Conservation (phyloP, 2,329 filamentous ascomycete genomes). For the Colletotrichum ledebouriae region DNA sequence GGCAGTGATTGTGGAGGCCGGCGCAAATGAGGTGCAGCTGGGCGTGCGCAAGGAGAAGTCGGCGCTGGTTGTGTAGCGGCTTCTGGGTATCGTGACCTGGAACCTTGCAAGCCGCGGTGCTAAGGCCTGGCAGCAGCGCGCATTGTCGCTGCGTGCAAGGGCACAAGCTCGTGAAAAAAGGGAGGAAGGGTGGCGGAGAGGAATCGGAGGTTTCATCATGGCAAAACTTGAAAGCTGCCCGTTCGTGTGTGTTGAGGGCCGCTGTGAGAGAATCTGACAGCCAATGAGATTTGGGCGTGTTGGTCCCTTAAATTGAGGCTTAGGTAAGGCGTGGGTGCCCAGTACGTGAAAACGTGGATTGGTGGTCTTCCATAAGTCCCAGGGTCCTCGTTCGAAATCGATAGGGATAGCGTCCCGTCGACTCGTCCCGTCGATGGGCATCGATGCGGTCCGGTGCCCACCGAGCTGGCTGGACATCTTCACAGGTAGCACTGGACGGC, state of each 20-base stretch:
- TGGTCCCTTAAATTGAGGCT: slow-evolving; percentile 18
- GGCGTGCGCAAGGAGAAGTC: slow-evolving; percentile 5
- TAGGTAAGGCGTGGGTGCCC: slow-evolving; percentile 25
- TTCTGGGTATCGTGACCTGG: slow-evolving; percentile 30
- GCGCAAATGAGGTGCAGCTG: slow-evolving; percentile 15
- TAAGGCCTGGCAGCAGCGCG: slow-evolving; percentile 25
- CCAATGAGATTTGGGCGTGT: slow-evolving; percentile 34
- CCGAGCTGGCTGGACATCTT: background rate
- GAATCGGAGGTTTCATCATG: slow-evolving; percentile 38
- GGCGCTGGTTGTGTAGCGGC: slow-evolving; percentile 27
- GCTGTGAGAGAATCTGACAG: slow-evolving; percentile 30
- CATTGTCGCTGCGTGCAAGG: slow-evolving; percentile 37
- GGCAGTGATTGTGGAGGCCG: slow-evolving; percentile 19
- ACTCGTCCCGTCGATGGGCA: background rate
- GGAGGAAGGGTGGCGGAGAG: slow-evolving; percentile 26
- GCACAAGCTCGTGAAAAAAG: slow-evolving; percentile 32
- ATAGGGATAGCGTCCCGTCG: background rate
- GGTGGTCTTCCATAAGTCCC: background rate
- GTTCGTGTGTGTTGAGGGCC: slow-evolving; percentile 38
- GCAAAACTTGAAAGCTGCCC: slow-evolving; percentile 19
- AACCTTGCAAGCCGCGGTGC: slow-evolving; percentile 35
- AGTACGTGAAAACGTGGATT: background rate
- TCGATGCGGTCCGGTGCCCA: slow-evolving; percentile 1
- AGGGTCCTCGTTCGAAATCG: background rate
- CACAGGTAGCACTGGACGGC: slow-evolving; percentile 12